These are phyloP conservation scores for Aureobasidium melanogenum DNA, from an alignment of 2,329 filamentous ascomycete species.

Conservation along the genomic window DNA sequence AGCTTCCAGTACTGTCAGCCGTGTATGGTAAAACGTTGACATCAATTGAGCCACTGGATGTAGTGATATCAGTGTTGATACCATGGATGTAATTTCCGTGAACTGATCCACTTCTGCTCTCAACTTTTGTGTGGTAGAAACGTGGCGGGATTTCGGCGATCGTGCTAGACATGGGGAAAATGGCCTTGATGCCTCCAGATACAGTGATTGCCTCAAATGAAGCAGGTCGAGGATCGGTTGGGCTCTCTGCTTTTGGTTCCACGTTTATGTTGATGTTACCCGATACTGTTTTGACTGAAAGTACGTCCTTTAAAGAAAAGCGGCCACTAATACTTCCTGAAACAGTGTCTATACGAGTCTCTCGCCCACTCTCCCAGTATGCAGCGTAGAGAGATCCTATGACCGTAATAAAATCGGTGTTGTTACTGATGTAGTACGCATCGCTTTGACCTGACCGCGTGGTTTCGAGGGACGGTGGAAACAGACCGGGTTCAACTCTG, in stretches of 20 bases:
- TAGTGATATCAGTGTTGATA: slow-evolving; percentile 26
- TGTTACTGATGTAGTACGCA: slow-evolving; percentile 23
- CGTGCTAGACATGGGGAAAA: slow-evolving; percentile 19
- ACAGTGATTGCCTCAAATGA: slow-evolving; percentile 28
- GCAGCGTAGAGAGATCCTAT: slow-evolving; percentile 25
- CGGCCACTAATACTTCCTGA: slow-evolving; percentile 34
- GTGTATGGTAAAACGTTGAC: slow-evolving; percentile 29
- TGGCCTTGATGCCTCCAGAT: slow-evolving; percentile 30
- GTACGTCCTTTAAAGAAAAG: slow-evolving; percentile 32
- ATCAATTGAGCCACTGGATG: slow-evolving; percentile 30
- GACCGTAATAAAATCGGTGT: slow-evolving; percentile 26
- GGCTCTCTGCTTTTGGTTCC: slow-evolving; percentile 27
- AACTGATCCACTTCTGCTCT: slow-evolving; percentile 30
- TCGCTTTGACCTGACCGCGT: slow-evolving; percentile 17
- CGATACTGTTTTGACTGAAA: slow-evolving; percentile 32
- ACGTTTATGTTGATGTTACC: slow-evolving; percentile 34
- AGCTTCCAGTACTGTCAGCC: slow-evolving; percentile 20
- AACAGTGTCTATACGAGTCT: slow-evolving; percentile 31
- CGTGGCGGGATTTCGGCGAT: slow-evolving; percentile 29
- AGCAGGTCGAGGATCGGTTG: slow-evolving; percentile 25
- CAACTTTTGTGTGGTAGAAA: slow-evolving; percentile 32
- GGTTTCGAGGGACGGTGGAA: slow-evolving; percentile 4
- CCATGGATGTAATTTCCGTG: slow-evolving; percentile 34
- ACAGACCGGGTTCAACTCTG: slow-evolving; percentile 26
- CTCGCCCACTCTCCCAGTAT: slow-evolving; percentile 26